Conservation (phyloP, 352 stramenopile genomes). For the Globisporangium recalcitrans region DNA sequence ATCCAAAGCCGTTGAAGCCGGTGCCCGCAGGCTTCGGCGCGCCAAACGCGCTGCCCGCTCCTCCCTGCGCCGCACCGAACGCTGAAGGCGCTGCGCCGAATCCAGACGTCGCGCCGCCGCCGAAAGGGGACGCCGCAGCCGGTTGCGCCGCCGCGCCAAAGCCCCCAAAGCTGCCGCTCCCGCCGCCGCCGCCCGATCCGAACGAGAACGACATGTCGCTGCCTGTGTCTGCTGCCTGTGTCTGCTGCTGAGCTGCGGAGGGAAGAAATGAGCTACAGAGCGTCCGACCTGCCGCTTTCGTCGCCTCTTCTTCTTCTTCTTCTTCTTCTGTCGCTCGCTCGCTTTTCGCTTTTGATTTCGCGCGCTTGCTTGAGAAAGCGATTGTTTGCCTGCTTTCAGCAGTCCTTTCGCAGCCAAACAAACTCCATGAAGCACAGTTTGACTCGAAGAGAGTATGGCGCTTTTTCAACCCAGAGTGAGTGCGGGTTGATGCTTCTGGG, state of each 20-base stretch:
- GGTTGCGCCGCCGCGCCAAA: constrained; percentile 27
- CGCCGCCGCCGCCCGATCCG: constrained; percentile 30
- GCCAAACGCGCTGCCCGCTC: constrained; percentile 35
- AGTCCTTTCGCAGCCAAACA: constrained; percentile 10
- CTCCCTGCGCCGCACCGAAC: constrained; percentile 28
- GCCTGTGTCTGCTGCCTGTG: neutral
- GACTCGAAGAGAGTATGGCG: constrained; percentile 2
- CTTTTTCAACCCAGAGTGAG: neutral
- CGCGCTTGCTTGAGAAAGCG: neutral
- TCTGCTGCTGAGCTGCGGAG: neutral
- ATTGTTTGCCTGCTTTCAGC: neutral
- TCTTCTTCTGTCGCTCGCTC: neutral
- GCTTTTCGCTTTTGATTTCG: neutral
- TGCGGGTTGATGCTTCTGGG: neutral
- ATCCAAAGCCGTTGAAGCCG: constrained; percentile 46
- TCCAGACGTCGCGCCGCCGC: constrained; percentile 25
- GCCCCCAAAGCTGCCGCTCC: constrained; percentile 27
- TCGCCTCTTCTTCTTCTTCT: no score
- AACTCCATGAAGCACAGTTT: neutral
- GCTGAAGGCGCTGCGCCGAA: constrained; percentile 28
- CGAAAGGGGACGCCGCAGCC: constrained; percentile 46
- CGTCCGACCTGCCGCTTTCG: no score
- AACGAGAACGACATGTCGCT: constrained; percentile 51
- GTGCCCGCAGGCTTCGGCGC: constrained; percentile 20
- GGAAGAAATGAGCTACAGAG: no score